Conservation (phyloP, 2,329 filamentous ascomycete genomes). For the Colletotrichum liaoningense region DNA sequence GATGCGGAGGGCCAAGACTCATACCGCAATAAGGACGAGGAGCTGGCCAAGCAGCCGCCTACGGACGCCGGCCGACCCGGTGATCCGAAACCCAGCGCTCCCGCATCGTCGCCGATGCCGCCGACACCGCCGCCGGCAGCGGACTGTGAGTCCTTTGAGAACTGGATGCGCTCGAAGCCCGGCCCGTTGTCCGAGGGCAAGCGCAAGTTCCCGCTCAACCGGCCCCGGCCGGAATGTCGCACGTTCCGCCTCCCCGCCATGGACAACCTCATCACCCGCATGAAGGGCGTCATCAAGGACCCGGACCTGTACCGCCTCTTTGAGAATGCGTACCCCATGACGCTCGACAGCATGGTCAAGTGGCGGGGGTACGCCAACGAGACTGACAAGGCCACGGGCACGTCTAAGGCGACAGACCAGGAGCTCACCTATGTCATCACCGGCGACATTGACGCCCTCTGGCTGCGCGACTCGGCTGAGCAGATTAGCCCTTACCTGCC, state of each 20-base stretch:
- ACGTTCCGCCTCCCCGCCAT: conserved; percentile 83
- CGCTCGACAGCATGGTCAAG: conserved; percentile 82
- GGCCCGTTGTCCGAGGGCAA: conserved; percentile 70
- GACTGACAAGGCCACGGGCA: conserved; percentile 38
- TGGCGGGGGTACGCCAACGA: conserved; percentile 74
- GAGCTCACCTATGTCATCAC: conserved; percentile 84
- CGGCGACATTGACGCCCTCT: conserved; percentile 88
- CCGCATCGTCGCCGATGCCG: background rate
- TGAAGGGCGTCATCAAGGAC: conserved; percentile 54
- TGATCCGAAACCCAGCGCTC: background rate
- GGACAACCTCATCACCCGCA: conserved; percentile 73
- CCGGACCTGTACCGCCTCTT: conserved; percentile 82
- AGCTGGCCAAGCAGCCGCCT: conserved; percentile 12
- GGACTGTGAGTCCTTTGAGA: conserved; percentile 11
- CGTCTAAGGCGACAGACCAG: conserved; percentile 55
- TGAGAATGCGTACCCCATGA: conserved; percentile 86
- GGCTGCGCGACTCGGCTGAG: conserved; percentile 86
- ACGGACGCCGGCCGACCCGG: background rate
- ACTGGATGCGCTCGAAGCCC: conserved; percentile 29
- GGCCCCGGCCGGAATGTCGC: conserved; percentile 80
- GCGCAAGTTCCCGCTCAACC: conserved; percentile 81
- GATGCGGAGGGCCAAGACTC: conserved; percentile 25
- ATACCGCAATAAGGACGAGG: conserved; percentile 31
- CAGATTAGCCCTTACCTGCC: conserved; percentile 78
- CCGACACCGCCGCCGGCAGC: conserved; percentile 1